Base-by-base conservation (phyloP, 768 basidiomycete species). In the Lactarius sp. region DNA sequence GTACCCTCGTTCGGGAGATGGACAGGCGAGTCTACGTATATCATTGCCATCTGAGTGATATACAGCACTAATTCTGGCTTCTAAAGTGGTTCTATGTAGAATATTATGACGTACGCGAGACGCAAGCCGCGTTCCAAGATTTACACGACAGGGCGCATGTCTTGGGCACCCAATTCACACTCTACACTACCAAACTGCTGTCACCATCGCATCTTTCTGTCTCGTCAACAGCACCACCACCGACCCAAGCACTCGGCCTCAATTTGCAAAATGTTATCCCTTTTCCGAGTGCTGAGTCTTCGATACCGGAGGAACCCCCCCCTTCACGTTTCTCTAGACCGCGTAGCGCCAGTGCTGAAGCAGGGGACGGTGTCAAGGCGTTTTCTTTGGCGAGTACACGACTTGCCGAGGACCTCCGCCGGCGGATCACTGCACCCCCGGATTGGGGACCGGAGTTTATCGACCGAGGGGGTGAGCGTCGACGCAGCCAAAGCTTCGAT, bases 31-130 rank as follows among this genome's bases (percentile, higher is more conserved):
- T 68, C 52, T 20, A 6, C 33, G 49, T 59, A 37, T 34, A 54
- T 36, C 18, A 7, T 50, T n/a, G 27, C 41, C n/a, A 27, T 33
- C 20, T 42, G 18, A 5, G 16, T 44, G 46, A 34, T 10, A 50
- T 16, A 20, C 20, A n/a, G 37, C 14, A 22, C 56, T 63, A 34
- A 63, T 44, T 0, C 37, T 22, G 16, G 52, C 20, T 27, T 58
- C 13, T 33, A 18, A 22, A 79, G 73, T 73, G 79, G 34, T 90
- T 84, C 72, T 75, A 74, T 46, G 81, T 85, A 56, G 88, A 90
- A 66, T 93, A 82, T 71, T 87, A 80, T 70, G 88, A 92, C 69
- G 77, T 83, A 33, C 79, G 87, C 31, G 79, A 80, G 44, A 84
- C 87, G 6, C 74, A 77, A 44, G 69, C 71, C 12, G 88, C 89